Evolutionary conservation across 345 rosid genomes (phyloP).

Genomic region (Populus alba): DNA sequence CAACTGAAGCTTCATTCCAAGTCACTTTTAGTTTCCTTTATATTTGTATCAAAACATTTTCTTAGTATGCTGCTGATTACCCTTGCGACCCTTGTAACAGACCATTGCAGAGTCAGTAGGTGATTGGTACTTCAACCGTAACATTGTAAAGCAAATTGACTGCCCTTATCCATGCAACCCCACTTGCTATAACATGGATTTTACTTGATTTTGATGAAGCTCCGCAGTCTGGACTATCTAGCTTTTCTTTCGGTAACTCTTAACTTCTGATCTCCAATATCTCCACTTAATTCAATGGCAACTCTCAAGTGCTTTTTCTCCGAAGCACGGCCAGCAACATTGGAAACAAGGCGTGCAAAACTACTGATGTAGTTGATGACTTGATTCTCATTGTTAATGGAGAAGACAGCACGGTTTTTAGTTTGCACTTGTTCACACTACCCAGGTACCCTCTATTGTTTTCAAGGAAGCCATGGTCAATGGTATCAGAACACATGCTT

Average conservation of each 20-base stretch:
- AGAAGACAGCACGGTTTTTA: neutral
- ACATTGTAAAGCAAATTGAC: constrained; percentile 60
- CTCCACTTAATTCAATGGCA: neutral
- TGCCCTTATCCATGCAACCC: constrained; percentile 91
- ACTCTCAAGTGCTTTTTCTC: neutral
- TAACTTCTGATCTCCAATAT: neutral
- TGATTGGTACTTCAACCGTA: constrained; percentile 77
- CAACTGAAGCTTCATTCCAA: neutral
- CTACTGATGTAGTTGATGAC: neutral
- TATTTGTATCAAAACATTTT: neutral
- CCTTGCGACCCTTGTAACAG: constrained; percentile 34
- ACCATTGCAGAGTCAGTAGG: constrained; percentile 82
- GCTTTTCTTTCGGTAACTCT: neutral
- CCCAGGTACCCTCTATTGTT: neutral
- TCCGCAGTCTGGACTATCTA: neutral
- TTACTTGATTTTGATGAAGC: constrained; percentile 28
- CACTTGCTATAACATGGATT: constrained; percentile 68
- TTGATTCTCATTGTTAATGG: neutral
- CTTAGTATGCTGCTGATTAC: neutral
- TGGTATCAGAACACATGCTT: too few relatives aligned
- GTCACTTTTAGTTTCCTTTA: neutral
- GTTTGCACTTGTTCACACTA: neutral
- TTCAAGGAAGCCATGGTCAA: too few relatives aligned
- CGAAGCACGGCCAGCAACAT: neutral
- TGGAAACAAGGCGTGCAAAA: neutral